phyloP scores from a whole-genome alignment of 495 filamentous ascomycete genomes.

The Xylaria telfairii region DNA sequence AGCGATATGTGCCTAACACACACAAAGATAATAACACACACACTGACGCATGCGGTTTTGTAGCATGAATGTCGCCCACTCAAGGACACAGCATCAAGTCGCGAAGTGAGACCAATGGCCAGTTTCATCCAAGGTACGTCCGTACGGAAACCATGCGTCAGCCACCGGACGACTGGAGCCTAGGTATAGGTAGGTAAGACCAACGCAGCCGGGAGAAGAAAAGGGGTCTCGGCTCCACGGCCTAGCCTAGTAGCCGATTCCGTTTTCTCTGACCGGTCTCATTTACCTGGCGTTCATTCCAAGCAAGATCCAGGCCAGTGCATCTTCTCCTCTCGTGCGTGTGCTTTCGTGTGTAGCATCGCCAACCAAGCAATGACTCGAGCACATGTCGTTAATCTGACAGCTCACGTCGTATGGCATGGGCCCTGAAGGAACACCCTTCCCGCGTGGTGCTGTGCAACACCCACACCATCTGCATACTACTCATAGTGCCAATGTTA shows the following conservation, averaged over 20 bases:
- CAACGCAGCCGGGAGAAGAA: constrained; percentile 13
- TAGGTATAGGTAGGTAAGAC: constrained; percentile 5
- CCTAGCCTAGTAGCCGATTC: constrained; percentile 21
- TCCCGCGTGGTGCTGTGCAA: constrained; percentile 33
- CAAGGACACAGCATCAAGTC: constrained; percentile 13
- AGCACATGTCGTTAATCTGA: constrained; percentile 43
- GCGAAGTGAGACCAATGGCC: constrained; percentile 8
- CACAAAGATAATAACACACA: neutral
- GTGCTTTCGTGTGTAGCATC: constrained; percentile 28
- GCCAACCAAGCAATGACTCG: constrained; percentile 30
- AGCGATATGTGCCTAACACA: constrained; percentile 1
- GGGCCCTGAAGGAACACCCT: constrained; percentile 32
- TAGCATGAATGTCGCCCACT: neutral
- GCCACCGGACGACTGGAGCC: neutral
- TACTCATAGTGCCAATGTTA: constrained; percentile 1
- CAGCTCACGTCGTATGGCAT: constrained; percentile 41
- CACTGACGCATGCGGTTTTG: constrained; percentile 14
- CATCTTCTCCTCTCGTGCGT: constrained; percentile 10
- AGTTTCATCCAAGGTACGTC: constrained; percentile 11
- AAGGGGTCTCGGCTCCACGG: constrained; percentile 24
- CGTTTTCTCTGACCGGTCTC: constrained; percentile 27
- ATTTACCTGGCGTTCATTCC: constrained; percentile 11
- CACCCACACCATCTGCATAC: constrained; percentile 5
- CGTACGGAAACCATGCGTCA: constrained; percentile 16
- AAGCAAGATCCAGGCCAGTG: neutral